Evolutionary conservation across 495 filamentous ascomycete genomes (phyloP), one percentile per base, ranked within the genome.

Genomic region (Pseudevernia furfuracea): DNA sequence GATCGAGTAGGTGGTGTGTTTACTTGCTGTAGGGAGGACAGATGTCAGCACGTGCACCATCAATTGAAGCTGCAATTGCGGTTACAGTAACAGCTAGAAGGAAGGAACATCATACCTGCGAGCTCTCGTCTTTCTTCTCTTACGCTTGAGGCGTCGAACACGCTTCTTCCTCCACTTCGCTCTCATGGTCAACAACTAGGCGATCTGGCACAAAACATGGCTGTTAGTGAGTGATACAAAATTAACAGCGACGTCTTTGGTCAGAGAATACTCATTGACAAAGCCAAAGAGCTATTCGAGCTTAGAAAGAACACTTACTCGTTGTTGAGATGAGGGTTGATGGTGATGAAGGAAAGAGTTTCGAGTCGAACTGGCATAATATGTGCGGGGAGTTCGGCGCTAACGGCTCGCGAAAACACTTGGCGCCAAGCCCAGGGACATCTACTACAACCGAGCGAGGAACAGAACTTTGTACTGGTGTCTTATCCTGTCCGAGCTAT

Each of bases 111-210:
- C 87, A 81, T 84, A 96, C 92, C 84, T 88, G 82, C 92, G 82
- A 70, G 91, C 92, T 76, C 92, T 87, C 80, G 91, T 94, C 91
- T 97, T 97, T 91, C 92, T 93, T 79, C 92, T 88, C 92, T 97
- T 97, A 78, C 90, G 86, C 87, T 97, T 97, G 80, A 97, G 89
- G 79, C 92, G 87, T 69, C 92, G 88, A 82, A 95, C 91, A 76
- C 92, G 84, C 92, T 97, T 97, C 89, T 97, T 97, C 85, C 92
- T 91, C 92, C 92, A 96, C 84, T 96, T 96, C 73, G 90, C 90
- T 91, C 92, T 92, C 92, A 96, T 95, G 86, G 85, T 92, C 85
- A 65, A 67, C 62, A 66, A 67, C 68, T 76, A 68, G 68, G 62
- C 64, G 14, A 46, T 62, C 52, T 56, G 21, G 34, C 5, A 15